These are phyloP conservation scores for Lepraria neglecta DNA, from an alignment of 495 filamentous ascomycete species.

Conservation along the genomic window DNA sequence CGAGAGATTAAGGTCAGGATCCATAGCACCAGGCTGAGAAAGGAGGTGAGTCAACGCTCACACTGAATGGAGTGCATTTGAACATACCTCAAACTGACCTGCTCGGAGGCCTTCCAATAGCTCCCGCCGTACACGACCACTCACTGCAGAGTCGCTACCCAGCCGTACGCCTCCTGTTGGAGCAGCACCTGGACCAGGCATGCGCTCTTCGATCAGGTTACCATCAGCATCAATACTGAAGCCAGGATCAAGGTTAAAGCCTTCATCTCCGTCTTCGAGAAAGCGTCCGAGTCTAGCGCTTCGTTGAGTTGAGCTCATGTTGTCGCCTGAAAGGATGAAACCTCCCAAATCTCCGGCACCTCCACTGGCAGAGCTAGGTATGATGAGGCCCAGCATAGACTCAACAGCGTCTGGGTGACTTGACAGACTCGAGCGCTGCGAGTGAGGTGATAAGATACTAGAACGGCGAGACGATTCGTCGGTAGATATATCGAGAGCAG, in stretches of 20 bases:
- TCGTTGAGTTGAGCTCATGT: conserved; percentile 31
- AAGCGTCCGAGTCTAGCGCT: conserved; percentile 24
- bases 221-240: conserved; percentile 62
- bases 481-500: conserved; percentile 31
- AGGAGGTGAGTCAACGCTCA: neutral
- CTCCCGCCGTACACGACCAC: conserved; percentile 35
- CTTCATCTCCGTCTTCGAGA: conserved; percentile 41
- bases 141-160: conserved; percentile 39
- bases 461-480: conserved; percentile 34
- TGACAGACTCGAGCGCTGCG: conserved; percentile 32
- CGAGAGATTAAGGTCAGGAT: conserved; percentile 40
- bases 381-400: conserved; percentile 26
- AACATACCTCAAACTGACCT: conserved; percentile 27
- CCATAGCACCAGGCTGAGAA: conserved; percentile 36
- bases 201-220: conserved; percentile 42
- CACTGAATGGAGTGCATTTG: conserved; percentile 16
- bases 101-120: conserved; percentile 35
- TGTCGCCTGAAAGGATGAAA: conserved; percentile 34
- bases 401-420: conserved; percentile 28
- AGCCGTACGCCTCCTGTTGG: conserved; percentile 21
- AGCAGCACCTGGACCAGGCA: conserved; percentile 14
- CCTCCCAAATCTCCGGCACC: conserved; percentile 33
- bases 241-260: conserved; percentile 53
- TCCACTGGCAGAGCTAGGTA: conserved; percentile 27
- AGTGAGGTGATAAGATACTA: conserved; percentile 32